Evolutionary conservation across 148 eudicot genomes (phyloP), one percentile per base, ranked within the genome.

Genomic region (Arbutus unedo): DNA sequence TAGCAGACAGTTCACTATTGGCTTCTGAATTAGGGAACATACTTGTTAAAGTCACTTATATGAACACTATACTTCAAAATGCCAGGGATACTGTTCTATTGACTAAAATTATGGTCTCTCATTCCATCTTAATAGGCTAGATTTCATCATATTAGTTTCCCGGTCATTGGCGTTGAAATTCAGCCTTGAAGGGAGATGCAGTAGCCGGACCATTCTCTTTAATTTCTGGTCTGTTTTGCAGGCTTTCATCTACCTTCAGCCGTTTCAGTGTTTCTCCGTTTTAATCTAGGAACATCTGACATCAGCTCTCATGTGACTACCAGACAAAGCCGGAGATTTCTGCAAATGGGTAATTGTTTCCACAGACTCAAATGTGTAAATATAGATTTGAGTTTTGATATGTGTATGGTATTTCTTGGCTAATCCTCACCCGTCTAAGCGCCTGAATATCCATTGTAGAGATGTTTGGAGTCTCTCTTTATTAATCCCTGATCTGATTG

Each of bases 201-300:
- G 19, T 74, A 47, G 3, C 50, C 38, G 4, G 3, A 16, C 9
- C 70, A 43, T 15, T 3, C 49, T 48, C 4, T 31, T 64, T 8
- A 50, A 6, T 67, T 8, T 8, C 16, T 8, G 15, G 5, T 79
- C 25, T 53, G 14, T 11, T 47, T 57, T 14, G 60, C 81, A 84
- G 86, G 83, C 47, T 76, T 84, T 60, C 14, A 44, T 8, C 76
- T 84, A 76, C 83, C 81, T 66, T 84, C 86, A 76, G 86, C 86
- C 0, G 86, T 59, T 67, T 76, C 86, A 11, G 81, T 53, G 48
- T 55, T 81, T 54, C 86, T 81, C 51, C 83, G 13, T 51, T 19
- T 81, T 38, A 84, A 77, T 55, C 19, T 81, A 56, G 81, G 70
- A 81, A 53, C 67, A 43, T 73, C 66, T 51, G 78, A 21, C 55